Conservation (phyloP, 176 grass and related monocot species). For the Triticum dicoccoides region DNA sequence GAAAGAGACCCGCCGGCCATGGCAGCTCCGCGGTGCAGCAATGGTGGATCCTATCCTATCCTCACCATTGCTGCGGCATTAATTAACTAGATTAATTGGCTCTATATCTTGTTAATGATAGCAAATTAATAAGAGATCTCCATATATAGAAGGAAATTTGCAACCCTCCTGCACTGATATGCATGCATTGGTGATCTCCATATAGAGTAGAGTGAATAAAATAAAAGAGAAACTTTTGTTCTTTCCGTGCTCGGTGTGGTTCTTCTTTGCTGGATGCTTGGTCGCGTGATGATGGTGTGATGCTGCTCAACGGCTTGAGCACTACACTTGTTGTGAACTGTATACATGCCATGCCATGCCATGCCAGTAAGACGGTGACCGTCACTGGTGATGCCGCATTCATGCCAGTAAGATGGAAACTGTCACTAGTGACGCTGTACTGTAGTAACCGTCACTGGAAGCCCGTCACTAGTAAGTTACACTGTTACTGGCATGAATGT, state of each 20-base stretch:
- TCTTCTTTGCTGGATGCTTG: constrained; percentile 13
- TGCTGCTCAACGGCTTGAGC: constrained; percentile 19
- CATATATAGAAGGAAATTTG: neutral
- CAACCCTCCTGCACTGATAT: neutral
- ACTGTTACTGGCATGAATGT: no score
- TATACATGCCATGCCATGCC: neutral
- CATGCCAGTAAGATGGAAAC: no score
- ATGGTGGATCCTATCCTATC: neutral
- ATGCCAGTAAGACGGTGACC: neutral
- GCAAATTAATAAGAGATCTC: constrained; percentile 6
- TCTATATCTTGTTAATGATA: neutral
- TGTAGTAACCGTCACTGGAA: neutral
- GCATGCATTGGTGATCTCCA: neutral
- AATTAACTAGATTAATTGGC: constrained; percentile 6
- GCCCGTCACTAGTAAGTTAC: neutral
- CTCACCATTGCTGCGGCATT: neutral
- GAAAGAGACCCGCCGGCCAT: neutral
- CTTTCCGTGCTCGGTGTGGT: constrained; percentile 33
- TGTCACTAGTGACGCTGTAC: no score
- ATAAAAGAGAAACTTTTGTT: constrained; percentile 28
- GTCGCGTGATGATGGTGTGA: constrained; percentile 15
- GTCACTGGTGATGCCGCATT: neutral
- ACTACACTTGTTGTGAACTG: constrained; percentile 16
- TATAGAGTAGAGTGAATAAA: neutral
- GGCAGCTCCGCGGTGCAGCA: constrained; percentile 1